Evolutionary conservation across 495 filamentous ascomycete genomes (phyloP), one percentile per base, ranked within the genome.

Genomic region (Ascobolus immersus): DNA sequence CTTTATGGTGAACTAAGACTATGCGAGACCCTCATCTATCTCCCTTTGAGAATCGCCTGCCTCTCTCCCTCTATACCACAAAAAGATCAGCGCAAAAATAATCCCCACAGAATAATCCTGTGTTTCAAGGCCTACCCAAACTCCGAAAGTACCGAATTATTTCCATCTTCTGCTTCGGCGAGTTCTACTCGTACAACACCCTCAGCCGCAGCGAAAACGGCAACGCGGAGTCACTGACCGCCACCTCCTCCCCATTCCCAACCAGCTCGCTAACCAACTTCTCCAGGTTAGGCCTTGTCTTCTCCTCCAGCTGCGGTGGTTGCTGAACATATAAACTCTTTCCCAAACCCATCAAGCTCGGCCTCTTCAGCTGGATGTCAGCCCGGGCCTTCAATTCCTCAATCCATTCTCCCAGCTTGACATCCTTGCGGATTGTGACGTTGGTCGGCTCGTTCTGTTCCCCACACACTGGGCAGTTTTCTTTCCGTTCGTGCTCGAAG

Each of bases 401-500:
- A 27, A n/a, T 14, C 22, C 22, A 25, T 25, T 25, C 22, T n/a
- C 22, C 7, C 7, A 25, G n/a, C 7, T 25, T 25, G n/a, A n/a
- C 22, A 25, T 7, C 7, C n/a, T 25, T n/a, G n/a, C n/a, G n/a
- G n/a, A n/a, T n/a, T n/a, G n/a, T n/a, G n/a, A n/a, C n/a, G n/a
- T n/a, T n/a, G n/a, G n/a, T n/a, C n/a, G n/a, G n/a, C n/a, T n/a
- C n/a, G n/a, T n/a, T n/a, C 25, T 77, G 52, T 37, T 76, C 73
- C 4, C 84, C 80, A 45, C 89, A 99, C 17, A 94, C 89, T 4
- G 89, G 82, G 41, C 89, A 99, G 45, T 92, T 89, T 5, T 67
- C 57, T 49, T 92, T 93, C 56, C 74, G 71, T 50, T 90, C 70
- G 40, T 90, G 80, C 43, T 77, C 67, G 52, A 94, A 94, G 0